Evolutionary conservation across 192 early-diverging fungal species (phyloP), one percentile per base, ranked within the genome.

Genomic region (Radiomyces spectabilis): DNA sequence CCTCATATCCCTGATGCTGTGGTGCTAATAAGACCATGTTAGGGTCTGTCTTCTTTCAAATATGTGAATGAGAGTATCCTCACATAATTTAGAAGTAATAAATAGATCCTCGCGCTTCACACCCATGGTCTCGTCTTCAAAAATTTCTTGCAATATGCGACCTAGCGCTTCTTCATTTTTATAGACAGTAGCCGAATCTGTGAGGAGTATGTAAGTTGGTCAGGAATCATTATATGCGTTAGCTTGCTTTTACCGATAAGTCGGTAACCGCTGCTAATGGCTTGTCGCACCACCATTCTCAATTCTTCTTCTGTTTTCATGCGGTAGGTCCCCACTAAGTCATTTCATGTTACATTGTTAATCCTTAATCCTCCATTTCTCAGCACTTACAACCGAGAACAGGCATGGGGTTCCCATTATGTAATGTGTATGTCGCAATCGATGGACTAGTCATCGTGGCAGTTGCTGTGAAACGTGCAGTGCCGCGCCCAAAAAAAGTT

Each of bases 121-220:
- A 25, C 66, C 63, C n/a, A 71, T 58, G 7, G 64, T 52, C 9
- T 55, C 42, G 39, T 82, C 58, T 3, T 60, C 59, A 46, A 83
- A 64, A 24, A 74, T 68, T 27, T 72, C 46, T 35, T 74, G 59
- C 5, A 85, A 32, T 19, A 72, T 65, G 15, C 63, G 43, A 8
- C 85, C 85, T 34, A 87, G 72, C 2, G 55, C 55, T 6, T 46
- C 59, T 58, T 87, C 85, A 41, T 87, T 87, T 39, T 72, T 68
- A 53, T 87, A 87, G 1, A 76, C 83, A 8, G 77, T 68, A 6
- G 85, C 85, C 6, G 85, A 79, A 53, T 88, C 84, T 80, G 51
- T 6, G 5, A 0, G 34, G 16, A 29, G 6, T 15, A 31, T 51
- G 18, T 55, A 4, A 9, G 19, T 29, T 19, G 16, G n/a, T 15